Conservation (phyloP, 345 rosid species). For the Cardamine occulta region DNA sequence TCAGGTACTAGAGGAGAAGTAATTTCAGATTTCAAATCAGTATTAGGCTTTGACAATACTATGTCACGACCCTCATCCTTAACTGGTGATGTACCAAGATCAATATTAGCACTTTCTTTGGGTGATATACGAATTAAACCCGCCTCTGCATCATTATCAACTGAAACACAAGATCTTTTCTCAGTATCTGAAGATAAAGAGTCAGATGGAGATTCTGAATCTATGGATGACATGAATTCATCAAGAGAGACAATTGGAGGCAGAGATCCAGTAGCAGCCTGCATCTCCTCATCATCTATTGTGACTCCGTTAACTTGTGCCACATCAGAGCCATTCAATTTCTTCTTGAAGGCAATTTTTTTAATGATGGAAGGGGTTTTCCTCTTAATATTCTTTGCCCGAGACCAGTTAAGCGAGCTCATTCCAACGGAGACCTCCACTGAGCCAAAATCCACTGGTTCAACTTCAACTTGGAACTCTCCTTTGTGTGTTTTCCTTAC, state of each 20-base stretch:
- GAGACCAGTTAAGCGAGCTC: conserved; percentile 45
- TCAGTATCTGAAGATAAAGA: conserved; percentile 52
- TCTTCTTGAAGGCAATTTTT: conserved; percentile 12
- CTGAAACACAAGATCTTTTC: conserved; percentile 41
- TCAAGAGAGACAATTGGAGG: conserved; percentile 92
- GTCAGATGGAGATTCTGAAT: conserved; percentile 79
- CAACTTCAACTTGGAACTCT: conserved; percentile 87
- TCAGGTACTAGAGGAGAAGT: conserved; percentile 38
- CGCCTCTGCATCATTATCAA: conserved; percentile 44
- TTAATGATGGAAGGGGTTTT: conserved; percentile 30
- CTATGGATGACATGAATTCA: conserved; percentile 77
- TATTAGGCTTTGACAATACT: conserved; percentile 17
- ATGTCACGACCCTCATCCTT: conserved; percentile 43
- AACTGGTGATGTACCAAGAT: conserved; percentile 34
- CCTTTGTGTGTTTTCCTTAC: conserved; percentile 97
- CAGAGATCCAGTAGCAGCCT: conserved; percentile 67
- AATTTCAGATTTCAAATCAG: conserved; percentile 26
- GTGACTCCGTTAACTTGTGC: conserved; percentile 61
- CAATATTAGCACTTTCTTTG: conserved; percentile 32
- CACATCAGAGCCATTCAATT: conserved; percentile 36
- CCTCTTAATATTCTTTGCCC: conserved; percentile 37
- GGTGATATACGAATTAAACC: conserved; percentile 46
- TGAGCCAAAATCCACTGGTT: conserved; percentile 56
- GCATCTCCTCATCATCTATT: conserved; percentile 75
- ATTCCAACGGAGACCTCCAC: conserved; percentile 63